Conservation (phyloP, 1,284 basidiomycete genomes). For the Fomitiporia mediterranea region DNA sequence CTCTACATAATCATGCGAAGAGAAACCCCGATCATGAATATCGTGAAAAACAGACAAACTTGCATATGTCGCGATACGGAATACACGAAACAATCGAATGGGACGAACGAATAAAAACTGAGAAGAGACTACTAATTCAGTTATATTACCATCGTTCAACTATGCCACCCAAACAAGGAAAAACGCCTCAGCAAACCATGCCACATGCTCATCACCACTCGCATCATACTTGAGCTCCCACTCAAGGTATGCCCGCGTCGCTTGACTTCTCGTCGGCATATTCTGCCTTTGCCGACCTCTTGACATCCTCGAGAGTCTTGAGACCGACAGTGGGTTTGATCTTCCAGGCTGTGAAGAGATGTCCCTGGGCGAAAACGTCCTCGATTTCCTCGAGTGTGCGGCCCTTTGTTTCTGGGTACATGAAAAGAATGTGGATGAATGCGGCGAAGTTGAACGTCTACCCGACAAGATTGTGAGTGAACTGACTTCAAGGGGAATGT, state of each 20-base stretch:
- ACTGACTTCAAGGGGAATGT: background rate
- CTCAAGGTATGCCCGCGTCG: conserved; percentile 6
- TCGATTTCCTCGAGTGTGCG: conserved; percentile 73
- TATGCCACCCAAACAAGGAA: too few relatives aligned
- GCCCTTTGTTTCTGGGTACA: conserved; percentile 71
- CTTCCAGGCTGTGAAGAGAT: conserved; percentile 68
- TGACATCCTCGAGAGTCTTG: conserved; percentile 50
- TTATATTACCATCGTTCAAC: too few relatives aligned
- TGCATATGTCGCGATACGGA: too few relatives aligned
- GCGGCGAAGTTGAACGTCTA: conserved; percentile 66
- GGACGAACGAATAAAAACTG: too few relatives aligned
- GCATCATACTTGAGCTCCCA: too few relatives aligned
- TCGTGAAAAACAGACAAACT: too few relatives aligned
- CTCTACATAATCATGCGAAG: too few relatives aligned
- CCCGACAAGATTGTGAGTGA: background rate
- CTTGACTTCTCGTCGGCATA: conserved; percentile 18
- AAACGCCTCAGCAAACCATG: too few relatives aligned
- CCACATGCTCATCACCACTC: too few relatives aligned
- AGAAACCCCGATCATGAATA: too few relatives aligned
- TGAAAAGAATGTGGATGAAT: conserved; percentile 66
- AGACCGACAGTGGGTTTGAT: conserved; percentile 57
- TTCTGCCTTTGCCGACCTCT: conserved; percentile 2
- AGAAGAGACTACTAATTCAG: too few relatives aligned
- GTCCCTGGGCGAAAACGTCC: conserved; percentile 65
- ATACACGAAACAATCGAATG: too few relatives aligned